Conservation (phyloP, 331 rosid genomes). For the Cucumis variabilis region DNA sequence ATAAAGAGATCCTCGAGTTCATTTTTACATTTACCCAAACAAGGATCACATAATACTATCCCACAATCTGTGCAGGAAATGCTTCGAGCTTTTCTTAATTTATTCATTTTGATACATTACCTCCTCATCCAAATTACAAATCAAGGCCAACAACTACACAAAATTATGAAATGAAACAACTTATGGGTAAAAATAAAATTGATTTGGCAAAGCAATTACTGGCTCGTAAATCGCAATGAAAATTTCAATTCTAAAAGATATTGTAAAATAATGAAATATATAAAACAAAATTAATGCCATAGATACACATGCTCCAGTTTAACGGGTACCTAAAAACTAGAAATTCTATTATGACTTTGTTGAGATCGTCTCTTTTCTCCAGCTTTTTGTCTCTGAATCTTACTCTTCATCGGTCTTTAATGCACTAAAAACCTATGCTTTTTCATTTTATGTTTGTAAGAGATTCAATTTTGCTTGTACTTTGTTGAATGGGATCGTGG, state of each 20-base stretch:
- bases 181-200: too few relatives aligned
- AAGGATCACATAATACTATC: not conserved
- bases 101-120: not conserved
- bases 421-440: slow-evolving; percentile 47
- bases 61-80: not conserved
- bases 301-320: slow-evolving; percentile 28
- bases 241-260: too few relatives aligned
- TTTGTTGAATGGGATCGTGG: slow-evolving; percentile 31
- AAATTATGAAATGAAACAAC: not conserved
- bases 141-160: not conserved
- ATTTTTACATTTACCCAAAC: not conserved
- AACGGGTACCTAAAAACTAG: slow-evolving; percentile 34
- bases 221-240: slow-evolving; percentile 25
- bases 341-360: slow-evolving; percentile 24
- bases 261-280: not conserved
- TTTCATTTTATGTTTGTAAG: too few relatives aligned
- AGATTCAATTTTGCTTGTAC: slow-evolving; percentile 28
- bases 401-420: slow-evolving; percentile 23
- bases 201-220: slow-evolving; percentile 21
- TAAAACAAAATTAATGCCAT: slow-evolving; percentile 23
- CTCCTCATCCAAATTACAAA: not conserved
- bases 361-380: slow-evolving; percentile 32
- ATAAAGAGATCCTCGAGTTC: not conserved
- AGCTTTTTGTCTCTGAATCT: slow-evolving; percentile 20
- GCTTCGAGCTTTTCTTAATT: not conserved